These are phyloP conservation scores for Trichoderma koningiopsis DNA, from an alignment of 2,329 filamentous ascomycete species.

Conservation along the genomic window DNA sequence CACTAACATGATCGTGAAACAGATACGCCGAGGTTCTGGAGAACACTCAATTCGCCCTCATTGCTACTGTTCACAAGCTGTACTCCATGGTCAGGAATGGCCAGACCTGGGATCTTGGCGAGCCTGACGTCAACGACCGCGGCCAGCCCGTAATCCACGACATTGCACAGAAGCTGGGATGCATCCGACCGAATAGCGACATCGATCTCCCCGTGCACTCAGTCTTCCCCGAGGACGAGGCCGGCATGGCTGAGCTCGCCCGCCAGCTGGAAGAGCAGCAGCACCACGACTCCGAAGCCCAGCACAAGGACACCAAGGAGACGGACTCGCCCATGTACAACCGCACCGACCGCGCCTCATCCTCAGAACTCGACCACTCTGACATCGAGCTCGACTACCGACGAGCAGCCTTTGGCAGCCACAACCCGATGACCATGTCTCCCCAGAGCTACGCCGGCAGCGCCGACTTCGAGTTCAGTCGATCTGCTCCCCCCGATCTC, in stretches of 20 bases:
- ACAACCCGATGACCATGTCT: constrained; percentile 50
- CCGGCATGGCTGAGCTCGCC: constrained; percentile 58
- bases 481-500: constrained; percentile 38
- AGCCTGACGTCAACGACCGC: constrained; percentile 64
- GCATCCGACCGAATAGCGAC: constrained; percentile 64
- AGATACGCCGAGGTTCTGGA: constrained; percentile 67
- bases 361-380: constrained; percentile 58
- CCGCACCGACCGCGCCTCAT: constrained; percentile 53
- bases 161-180: constrained; percentile 65
- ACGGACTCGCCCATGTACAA: constrained; percentile 24
- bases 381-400: constrained; percentile 59
- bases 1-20: not conserved
- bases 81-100: constrained; percentile 63
- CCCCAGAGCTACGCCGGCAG: constrained; percentile 53
- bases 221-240: constrained; percentile 63
- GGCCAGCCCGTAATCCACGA: constrained; percentile 66
- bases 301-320: constrained; percentile 19
- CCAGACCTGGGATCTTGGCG: constrained; percentile 63
- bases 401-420: constrained; percentile 48
- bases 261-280: constrained; percentile 53
- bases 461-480: constrained; percentile 43
- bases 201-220: constrained; percentile 59
- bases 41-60: constrained; percentile 65
- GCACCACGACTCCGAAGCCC: constrained; percentile 20
- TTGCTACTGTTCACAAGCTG: constrained; percentile 66